These are phyloP conservation scores for Trichophyton equinum DNA, from an alignment of 2,329 filamentous ascomycete genomes.

Conservation along the genomic window DNA sequence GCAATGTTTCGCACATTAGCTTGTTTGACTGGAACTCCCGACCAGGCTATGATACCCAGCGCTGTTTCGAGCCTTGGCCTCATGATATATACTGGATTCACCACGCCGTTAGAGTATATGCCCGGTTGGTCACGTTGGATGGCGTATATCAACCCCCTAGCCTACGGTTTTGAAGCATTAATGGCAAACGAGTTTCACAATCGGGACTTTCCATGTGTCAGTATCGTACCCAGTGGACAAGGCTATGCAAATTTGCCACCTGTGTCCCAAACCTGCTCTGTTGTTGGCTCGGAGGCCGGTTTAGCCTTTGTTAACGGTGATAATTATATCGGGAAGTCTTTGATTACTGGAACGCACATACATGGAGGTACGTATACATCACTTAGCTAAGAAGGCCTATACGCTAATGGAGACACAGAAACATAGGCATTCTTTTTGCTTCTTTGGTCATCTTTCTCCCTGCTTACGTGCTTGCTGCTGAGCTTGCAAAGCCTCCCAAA, in stretches of 20 bases:
- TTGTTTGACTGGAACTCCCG: slow-evolving; percentile 69
- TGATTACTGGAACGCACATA: slow-evolving; percentile 45
- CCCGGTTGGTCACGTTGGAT: slow-evolving; percentile 78
- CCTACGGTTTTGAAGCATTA: slow-evolving; percentile 67
- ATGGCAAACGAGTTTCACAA: slow-evolving; percentile 71
- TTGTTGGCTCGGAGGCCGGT: slow-evolving; percentile 46
- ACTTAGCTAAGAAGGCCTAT: not conserved
- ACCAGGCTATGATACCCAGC: slow-evolving; percentile 44
- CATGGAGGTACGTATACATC: slow-evolving; percentile 38
- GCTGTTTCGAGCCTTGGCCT: slow-evolving; percentile 36
- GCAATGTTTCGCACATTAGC: slow-evolving; percentile 75
- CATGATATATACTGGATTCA: slow-evolving; percentile 41
- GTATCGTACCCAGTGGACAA: slow-evolving; percentile 31
- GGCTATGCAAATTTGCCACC: slow-evolving; percentile 25
- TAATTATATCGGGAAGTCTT: slow-evolving; percentile 41
- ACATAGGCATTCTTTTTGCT: slow-evolving; percentile 55
- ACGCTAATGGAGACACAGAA: slow-evolving; percentile 20
- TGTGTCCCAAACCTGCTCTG: slow-evolving; percentile 42
- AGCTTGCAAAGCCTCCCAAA: slow-evolving; percentile 51
- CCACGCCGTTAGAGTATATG: slow-evolving; percentile 44
- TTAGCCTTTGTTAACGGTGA: slow-evolving; percentile 45
- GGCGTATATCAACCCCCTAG: slow-evolving; percentile 65
- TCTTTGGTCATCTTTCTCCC: slow-evolving; percentile 50
- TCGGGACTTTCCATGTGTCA: slow-evolving; percentile 44
- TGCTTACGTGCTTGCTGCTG: slow-evolving; percentile 51